These are phyloP conservation scores for Pyrrhoderma noxium DNA, from an alignment of 1,284 basidiomycete genomes.

Conservation along the genomic window DNA sequence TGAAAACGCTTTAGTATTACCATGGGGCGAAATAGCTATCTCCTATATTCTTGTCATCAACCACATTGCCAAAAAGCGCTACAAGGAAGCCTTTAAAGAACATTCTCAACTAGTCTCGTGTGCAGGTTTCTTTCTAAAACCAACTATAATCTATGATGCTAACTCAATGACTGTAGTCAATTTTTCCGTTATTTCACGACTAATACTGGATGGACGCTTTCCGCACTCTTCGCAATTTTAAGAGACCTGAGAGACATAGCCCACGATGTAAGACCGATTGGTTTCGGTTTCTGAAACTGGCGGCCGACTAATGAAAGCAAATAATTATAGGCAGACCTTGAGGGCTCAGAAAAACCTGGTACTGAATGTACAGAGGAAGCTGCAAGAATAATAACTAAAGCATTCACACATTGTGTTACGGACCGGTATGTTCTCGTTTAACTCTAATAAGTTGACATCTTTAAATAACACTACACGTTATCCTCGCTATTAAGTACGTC, in stretches of 20 bases:
- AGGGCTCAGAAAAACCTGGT: constrained; percentile 39
- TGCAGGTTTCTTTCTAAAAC: constrained; percentile 25
- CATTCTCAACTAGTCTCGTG: constrained; percentile 60
- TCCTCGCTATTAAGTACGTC: constrained; percentile 40
- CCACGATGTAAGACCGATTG: constrained; percentile 44
- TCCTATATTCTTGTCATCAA: constrained; percentile 69
- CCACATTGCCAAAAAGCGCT: constrained; percentile 56
- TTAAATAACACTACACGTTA: too few species aligned
- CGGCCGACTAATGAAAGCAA: not conserved
- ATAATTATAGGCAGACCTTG: constrained; percentile 52
- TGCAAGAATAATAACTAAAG: constrained; percentile 86
- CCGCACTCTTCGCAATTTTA: constrained; percentile 70
- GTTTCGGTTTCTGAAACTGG: not conserved
- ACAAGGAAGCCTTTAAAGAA: constrained; percentile 69
- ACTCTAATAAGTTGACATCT: too few species aligned
- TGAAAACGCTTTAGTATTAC: constrained; percentile 53
- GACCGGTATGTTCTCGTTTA: constrained; percentile 58
- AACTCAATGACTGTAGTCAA: constrained; percentile 33
- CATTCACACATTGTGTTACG: constrained; percentile 84
- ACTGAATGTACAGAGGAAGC: constrained; percentile 84
- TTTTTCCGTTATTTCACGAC: constrained; percentile 73
- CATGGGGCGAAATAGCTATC: constrained; percentile 79
- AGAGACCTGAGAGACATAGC: constrained; percentile 78
- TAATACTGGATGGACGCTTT: constrained; percentile 78
- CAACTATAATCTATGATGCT: not conserved